A percentile compares a stretch with the other conserved stretches of the same genome.
These are phyloP conservation scores for Vigna reflexopilosa DNA, from an alignment of 306 rosid species.

Conservation along the genomic window DNA sequence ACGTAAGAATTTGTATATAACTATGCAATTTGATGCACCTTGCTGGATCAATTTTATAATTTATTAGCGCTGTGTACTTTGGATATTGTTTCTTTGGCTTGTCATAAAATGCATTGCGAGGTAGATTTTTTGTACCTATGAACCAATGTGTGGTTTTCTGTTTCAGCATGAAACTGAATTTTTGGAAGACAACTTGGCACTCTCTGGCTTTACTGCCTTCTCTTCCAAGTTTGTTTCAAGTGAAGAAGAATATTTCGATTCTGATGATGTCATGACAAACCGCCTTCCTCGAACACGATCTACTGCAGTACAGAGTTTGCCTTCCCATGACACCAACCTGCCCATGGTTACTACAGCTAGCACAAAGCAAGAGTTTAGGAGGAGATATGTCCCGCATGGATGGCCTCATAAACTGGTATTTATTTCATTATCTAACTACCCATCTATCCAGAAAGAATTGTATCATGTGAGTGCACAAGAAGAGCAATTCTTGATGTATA, in stretches of 20 bases:
- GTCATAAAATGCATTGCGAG: neutral
- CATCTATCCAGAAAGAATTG: neutral
- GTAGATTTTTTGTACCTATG: conserved; percentile 14
- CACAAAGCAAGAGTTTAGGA: conserved; percentile 66
- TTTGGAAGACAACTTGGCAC: conserved; percentile 55
- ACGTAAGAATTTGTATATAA: neutral
- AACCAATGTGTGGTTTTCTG: conserved; percentile 28
- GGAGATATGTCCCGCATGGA: conserved; percentile 75
- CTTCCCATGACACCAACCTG: conserved; percentile 59
- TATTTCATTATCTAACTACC: neutral
- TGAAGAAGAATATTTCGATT: conserved; percentile 84
- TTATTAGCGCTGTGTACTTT: conserved; percentile 7
- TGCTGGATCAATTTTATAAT: neutral
- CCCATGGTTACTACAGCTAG: conserved; percentile 62
- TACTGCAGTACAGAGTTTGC: conserved; percentile 53
- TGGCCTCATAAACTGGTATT: conserved; percentile 97
- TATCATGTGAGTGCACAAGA: neutral
- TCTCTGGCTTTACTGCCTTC: conserved; percentile 50
- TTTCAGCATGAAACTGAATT: conserved; percentile 59
- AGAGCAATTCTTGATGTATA: neutral
- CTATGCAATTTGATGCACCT: neutral
- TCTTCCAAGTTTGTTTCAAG: conserved; percentile 54
- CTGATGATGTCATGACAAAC: conserved; percentile 73
- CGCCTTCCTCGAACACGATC: conserved; percentile 66
- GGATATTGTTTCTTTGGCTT: neutral